phyloP scores from a whole-genome alignment of 768 basidiomycete species.

The Serendipita vermifera region DNA sequence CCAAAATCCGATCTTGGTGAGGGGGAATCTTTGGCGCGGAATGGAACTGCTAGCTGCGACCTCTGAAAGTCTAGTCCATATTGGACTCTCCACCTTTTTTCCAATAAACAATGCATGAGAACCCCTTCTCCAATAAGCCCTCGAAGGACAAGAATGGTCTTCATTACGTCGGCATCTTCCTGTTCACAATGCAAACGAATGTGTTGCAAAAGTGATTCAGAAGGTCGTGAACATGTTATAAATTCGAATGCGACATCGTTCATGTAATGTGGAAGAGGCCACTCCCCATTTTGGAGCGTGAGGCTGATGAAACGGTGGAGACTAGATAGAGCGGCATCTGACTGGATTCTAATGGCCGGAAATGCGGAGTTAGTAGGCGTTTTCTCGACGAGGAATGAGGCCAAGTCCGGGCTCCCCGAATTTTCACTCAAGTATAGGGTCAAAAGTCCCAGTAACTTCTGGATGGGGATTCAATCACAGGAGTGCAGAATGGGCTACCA shows the following conservation, averaged over 20 bases:
- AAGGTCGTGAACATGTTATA: constrained; percentile 16
- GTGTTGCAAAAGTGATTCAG: constrained; percentile 9
- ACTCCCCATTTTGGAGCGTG: constrained; percentile 17
- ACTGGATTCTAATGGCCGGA: constrained; percentile 1
- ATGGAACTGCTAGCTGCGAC: constrained; percentile 39
- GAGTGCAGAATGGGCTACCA: too few species aligned
- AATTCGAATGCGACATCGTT: constrained; percentile 18
- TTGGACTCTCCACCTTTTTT: constrained; percentile 38
- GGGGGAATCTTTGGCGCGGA: constrained; percentile 37
- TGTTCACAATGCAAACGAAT: neutral
- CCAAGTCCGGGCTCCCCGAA: neutral
- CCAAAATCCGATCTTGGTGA: constrained; percentile 36
- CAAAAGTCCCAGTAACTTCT: constrained; percentile 29
- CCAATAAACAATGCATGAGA: constrained; percentile 26
- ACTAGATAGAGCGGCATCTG: neutral
- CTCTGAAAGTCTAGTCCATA: constrained; percentile 35
- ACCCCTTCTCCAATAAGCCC: constrained; percentile 34
- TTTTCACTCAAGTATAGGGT: constrained; percentile 3
- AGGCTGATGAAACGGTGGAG: constrained; percentile 7
- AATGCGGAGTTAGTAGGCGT: neutral
- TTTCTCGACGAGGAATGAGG: neutral
- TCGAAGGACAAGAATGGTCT: constrained; percentile 30
- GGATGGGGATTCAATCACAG: too few species aligned
- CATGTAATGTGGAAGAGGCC: constrained; percentile 15
- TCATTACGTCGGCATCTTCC: constrained; percentile 20